Conservation (phyloP, 371 early-diverging fungal species). For the Vittaforma corneae region DNA sequence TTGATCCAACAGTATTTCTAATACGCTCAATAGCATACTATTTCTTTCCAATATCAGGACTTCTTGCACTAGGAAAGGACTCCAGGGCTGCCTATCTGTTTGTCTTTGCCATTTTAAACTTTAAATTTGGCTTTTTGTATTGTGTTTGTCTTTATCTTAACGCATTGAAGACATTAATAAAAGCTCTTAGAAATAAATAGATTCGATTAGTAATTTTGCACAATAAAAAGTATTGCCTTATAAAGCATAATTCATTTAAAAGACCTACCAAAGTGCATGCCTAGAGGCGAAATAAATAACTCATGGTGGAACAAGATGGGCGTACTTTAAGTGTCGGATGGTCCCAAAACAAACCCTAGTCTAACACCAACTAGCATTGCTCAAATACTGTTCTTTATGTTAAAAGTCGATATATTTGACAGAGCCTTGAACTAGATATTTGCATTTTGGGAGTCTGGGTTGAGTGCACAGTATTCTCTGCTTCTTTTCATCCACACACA, state of each 20-base stretch:
- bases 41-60: not conserved
- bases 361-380: not conserved
- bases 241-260: too few species aligned
- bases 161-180: too few species aligned
- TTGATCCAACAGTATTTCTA: not conserved
- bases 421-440: constrained; percentile 50
- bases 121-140: not conserved
- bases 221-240: too few species aligned
- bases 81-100: not conserved
- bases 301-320: too few species aligned
- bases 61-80: too few species aligned
- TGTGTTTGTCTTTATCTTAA: too few species aligned
- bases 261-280: too few species aligned
- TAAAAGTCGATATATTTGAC: constrained; percentile 48
- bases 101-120: not conserved
- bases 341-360: too few species aligned
- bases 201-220: too few species aligned
- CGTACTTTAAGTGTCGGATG: too few species aligned
- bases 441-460: constrained; percentile 44
- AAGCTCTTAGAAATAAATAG: too few species aligned
- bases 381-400: constrained; percentile 10
- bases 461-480: constrained; percentile 52
- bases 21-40: not conserved
- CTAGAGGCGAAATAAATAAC: too few species aligned
- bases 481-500: constrained; percentile 41